Percentiles rank a stretch among this genome's conserved stretches.
phyloP scores from a whole-genome alignment of 116 monocot genomes.

The Papilionanthe hybrid region DNA sequence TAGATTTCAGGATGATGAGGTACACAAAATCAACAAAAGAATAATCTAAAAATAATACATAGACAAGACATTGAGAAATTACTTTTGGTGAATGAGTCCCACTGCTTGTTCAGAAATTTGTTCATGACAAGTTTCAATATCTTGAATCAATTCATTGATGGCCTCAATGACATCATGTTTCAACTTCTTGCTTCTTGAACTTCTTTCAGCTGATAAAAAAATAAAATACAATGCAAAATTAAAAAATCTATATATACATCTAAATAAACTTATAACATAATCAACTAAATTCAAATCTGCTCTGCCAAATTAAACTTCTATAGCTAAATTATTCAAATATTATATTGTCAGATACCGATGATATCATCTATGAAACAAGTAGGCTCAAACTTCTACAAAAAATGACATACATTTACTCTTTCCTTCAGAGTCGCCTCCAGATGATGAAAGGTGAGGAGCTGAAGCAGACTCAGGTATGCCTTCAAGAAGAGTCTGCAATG shows the following conservation, averaged over 20 bases:
- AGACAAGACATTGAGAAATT: conserved; percentile 9
- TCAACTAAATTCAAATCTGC: neutral
- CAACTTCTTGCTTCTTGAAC: conserved; percentile 57
- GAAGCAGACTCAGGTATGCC: conserved; percentile 47
- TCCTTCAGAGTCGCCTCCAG: conserved; percentile 94
- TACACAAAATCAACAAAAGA: neutral
- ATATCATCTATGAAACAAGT: neutral
- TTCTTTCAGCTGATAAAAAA: conserved; percentile 66
- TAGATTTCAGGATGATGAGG: neutral
- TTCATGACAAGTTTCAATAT: conserved; percentile 92
- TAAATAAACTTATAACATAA: neutral
- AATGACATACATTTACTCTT: conserved; percentile 74
- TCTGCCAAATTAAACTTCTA: neutral
- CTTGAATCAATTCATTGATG: conserved; percentile 90
- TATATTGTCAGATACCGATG: neutral
- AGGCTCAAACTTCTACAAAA: neutral
- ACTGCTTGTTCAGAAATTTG: conserved; percentile 96
- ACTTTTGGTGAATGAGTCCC: conserved; percentile 99
- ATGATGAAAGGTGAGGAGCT: conserved; percentile 47
- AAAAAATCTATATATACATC: neutral
- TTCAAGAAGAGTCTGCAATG: conserved; percentile 97
- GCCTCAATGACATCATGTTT: conserved; percentile 97
- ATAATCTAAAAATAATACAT: neutral
- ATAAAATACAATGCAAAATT: conserved; percentile 11
- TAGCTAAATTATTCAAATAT: conserved; percentile 1